Conservation (phyloP, 352 stramenopile genomes). For the Phytophthora sojae region DNA sequence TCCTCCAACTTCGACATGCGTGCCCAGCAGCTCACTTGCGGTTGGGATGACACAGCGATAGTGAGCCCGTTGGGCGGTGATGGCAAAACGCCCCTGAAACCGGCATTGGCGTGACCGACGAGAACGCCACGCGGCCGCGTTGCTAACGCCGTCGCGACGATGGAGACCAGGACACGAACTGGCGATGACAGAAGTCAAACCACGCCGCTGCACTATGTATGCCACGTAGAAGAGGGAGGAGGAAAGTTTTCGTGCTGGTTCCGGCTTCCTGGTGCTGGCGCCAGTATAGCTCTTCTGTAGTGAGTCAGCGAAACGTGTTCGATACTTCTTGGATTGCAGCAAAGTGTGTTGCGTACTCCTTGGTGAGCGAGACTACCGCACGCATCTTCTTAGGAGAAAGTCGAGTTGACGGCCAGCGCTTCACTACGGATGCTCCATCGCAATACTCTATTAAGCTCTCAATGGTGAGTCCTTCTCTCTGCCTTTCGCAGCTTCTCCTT, state of each 20-base stretch:
- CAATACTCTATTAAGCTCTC: no score
- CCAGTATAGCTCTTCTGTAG: no score
- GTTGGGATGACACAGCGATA: neutral
- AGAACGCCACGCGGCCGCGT: slow-evolving; percentile 15
- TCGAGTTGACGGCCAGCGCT: neutral
- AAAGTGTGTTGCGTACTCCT: no score
- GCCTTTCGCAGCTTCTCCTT: neutral
- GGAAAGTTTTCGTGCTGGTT: neutral
- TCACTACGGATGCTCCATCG: neutral
- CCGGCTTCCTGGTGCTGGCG: no score
- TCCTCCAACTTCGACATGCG: slow-evolving; percentile 7
- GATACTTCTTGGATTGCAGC: no score
- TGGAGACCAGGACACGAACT: slow-evolving; percentile 9
- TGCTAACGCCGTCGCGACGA: slow-evolving; percentile 17
- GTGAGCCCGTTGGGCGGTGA: neutral
- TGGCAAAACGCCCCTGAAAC: slow-evolving; percentile 20
- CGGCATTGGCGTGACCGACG: slow-evolving; percentile 4
- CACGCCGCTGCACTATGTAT: neutral
- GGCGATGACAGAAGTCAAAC: slow-evolving; percentile 4
- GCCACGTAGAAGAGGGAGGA: neutral
- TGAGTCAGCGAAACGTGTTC: no score
- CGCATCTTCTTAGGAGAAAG: neutral
- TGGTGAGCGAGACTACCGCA: neutral
- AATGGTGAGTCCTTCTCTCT: neutral
- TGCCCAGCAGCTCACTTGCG: no score